A percentile compares a stretch with the other conserved stretches of the same genome.
phyloP scores from a whole-genome alignment of 345 rosid genomes.

The Carallia brachiata region DNA sequence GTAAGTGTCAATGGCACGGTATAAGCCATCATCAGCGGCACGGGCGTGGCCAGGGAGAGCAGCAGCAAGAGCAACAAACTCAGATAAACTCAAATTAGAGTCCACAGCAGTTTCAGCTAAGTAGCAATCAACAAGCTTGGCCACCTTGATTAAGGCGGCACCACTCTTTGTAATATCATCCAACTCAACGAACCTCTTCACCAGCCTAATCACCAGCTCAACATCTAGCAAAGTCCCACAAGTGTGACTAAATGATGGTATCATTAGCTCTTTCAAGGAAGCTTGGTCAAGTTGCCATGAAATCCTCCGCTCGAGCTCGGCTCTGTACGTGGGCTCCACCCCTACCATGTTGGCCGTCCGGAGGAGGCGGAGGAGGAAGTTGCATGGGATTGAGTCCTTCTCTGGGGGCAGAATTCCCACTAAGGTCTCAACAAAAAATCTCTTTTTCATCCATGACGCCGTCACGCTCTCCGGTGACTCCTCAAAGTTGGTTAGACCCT shows the following conservation, averaged over 20 bases:
- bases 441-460: constrained; percentile 63
- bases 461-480: constrained; percentile 57
- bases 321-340: constrained; percentile 46
- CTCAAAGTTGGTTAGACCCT: constrained; percentile 18
- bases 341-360: constrained; percentile 76
- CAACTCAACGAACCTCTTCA: constrained; percentile 46
- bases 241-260: constrained; percentile 88
- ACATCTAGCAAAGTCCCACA: constrained; percentile 72
- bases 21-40: constrained; percentile 62
- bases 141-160: constrained; percentile 61
- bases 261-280: constrained; percentile 77
- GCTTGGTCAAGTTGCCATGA: constrained; percentile 89
- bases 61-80: constrained; percentile 57
- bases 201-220: constrained; percentile 66
- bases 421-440: constrained; percentile 70
- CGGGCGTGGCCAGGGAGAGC: constrained; percentile 79
- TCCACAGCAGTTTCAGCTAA: constrained; percentile 75
- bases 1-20: constrained; percentile 84
- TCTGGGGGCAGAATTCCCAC: constrained; percentile 84
- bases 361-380: constrained; percentile 80
- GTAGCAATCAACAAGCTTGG: constrained; percentile 74
- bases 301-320: constrained; percentile 68
- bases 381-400: constrained; percentile 73
- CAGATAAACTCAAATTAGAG: constrained; percentile 41
- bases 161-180: constrained; percentile 54